Base-by-base conservation (phyloP, 1,284 basidiomycete genomes). In the Pseudozyma sp. region DNA sequence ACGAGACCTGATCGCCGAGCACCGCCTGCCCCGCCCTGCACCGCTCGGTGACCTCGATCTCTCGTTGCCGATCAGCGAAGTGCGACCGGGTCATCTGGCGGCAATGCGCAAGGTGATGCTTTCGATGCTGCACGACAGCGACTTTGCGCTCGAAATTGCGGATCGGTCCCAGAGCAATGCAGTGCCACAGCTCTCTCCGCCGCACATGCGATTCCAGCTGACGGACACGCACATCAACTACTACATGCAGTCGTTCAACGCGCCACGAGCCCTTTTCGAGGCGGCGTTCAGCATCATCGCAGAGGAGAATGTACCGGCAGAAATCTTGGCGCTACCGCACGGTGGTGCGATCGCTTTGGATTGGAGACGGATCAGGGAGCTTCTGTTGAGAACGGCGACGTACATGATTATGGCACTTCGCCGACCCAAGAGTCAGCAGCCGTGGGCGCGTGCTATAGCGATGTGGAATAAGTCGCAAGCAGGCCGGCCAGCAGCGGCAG, bases 181-280 rank as follows among this genome's bases (percentile, higher is more conserved):
- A 1, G 24, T 46, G 9, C 71, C 65, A 0, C 51, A 69, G n/a
- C 40, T 68, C 17, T 7, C 55, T 30, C 66, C 71, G 11, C 66
- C 62, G 6, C 47, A 62, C 14, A 31, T 42, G 54, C 67, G 67
- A 7, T 65, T 70, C 60, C 71, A 75, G 63, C 54, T 75, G n/a
- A 75, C 71, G 2, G 40, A 63, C 39, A 70, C 59, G 40, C 71
- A 75, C 48, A 58, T 70, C 62, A 43, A 67, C 35, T 75, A 75
- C 59, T 75, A 70, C 53, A 54, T 61, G 59, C 52, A 57, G 44
- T 29, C 53, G 7, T 67, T 75, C 19, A 17, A 35, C 35, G 55
- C 58, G 19, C 71, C 71, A 9, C 53, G 57, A 0, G 37, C 33
- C 2, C 48, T 75, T 14, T 75, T 75, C 34, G 52, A 62, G 3